These are phyloP conservation scores for Phascolomyces articulosus DNA, from an alignment of 371 early-diverging fungal species.

Conservation along the genomic window DNA sequence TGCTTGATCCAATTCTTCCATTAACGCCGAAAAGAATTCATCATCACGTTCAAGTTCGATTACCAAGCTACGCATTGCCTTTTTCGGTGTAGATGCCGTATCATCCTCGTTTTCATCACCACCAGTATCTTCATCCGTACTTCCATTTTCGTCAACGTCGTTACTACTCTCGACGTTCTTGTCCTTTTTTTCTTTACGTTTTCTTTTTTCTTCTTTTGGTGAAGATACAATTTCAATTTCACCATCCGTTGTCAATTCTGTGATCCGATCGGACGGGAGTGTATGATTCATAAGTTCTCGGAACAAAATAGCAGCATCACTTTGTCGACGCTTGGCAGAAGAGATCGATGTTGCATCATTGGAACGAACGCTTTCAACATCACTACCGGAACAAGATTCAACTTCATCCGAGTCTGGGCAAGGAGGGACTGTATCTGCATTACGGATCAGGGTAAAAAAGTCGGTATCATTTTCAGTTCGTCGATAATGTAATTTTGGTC, in stretches of 20 bases:
- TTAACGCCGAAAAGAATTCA: constrained; percentile 61
- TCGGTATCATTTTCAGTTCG: constrained; percentile 40
- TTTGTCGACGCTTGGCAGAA: constrained; percentile 7
- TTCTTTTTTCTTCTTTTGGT: neutral
- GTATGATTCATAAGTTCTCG: constrained; percentile 12
- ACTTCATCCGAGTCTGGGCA: neutral
- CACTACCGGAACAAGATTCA: neutral
- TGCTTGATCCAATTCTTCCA: constrained; percentile 51
- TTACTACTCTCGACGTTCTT: neutral
- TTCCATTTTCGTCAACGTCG: too few species aligned
- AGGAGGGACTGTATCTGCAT: neutral
- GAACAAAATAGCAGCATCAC: constrained; percentile 9
- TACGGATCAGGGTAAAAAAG: constrained; percentile 30
- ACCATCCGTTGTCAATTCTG: constrained; percentile 9
- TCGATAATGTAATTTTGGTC: constrained; percentile 33
- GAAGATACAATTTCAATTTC: constrained; percentile 6
- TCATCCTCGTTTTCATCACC: neutral
- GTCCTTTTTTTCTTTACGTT: too few species aligned
- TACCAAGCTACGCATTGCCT: constrained; percentile 40
- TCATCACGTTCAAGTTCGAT: constrained; percentile 63
- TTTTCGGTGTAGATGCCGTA: neutral
- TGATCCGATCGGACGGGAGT: constrained; percentile 11
- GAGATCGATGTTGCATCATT: neutral
- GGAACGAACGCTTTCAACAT: neutral
- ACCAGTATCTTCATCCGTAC: too few species aligned